These are phyloP conservation scores for Fusarium sp. DNA, from an alignment of 2,329 filamentous ascomycete species.

Conservation along the genomic window DNA sequence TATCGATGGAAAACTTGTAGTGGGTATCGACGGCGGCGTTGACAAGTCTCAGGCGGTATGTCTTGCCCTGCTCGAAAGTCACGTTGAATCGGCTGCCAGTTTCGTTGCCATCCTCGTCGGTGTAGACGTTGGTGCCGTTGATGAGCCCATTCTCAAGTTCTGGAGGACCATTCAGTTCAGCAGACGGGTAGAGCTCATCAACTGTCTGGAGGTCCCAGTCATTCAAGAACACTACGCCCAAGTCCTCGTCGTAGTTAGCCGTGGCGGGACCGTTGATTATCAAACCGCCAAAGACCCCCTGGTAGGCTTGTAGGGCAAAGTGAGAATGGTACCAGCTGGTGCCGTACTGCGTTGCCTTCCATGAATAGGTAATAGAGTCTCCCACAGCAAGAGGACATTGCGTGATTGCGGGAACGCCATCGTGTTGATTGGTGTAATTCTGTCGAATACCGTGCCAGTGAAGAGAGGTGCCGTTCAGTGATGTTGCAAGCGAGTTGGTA, in stretches of 20 bases:
- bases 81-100: not conserved
- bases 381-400: conserved; percentile 69
- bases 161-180: conserved; percentile 48
- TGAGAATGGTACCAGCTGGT: conserved; percentile 75
- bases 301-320: conserved; percentile 59
- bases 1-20: conserved; percentile 63
- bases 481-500: conserved; percentile 56
- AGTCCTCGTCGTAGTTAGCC: conserved; percentile 71
- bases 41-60: conserved; percentile 57
- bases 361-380: conserved; percentile 66
- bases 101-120: conserved; percentile 31
- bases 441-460: conserved; percentile 73
- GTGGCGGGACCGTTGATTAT: conserved; percentile 71
- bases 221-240: conserved; percentile 68
- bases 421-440: conserved; percentile 68
- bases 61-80: conserved; percentile 3
- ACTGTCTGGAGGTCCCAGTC: conserved; percentile 67
- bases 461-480: conserved; percentile 64
- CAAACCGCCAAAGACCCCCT: conserved; percentile 71
- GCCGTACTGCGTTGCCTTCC: conserved; percentile 67
- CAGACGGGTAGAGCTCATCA: conserved; percentile 50
- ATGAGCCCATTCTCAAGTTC: conserved; percentile 58
- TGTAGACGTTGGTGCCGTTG: conserved; percentile 56
- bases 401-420: conserved; percentile 65
- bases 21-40: conserved; percentile 63